A percentile compares a stretch with the other conserved stretches of the same genome.
Evolutionary conservation across 192 early-diverging fungal species (phyloP).

Genomic region (Diversispora eburnea): DNA sequence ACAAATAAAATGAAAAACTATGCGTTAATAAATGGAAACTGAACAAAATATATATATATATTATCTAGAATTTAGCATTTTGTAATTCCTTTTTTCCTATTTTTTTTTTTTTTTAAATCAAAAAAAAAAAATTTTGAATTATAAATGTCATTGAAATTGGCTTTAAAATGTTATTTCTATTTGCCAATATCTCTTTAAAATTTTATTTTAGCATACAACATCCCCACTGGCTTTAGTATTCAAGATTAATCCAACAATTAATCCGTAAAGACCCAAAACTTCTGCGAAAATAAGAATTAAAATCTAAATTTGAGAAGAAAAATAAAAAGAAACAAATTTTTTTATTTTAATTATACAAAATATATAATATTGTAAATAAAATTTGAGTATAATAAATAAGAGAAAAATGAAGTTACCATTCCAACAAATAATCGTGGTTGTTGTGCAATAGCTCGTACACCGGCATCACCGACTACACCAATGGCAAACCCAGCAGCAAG

Average conservation of each 20-base stretch:
- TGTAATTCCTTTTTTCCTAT: too few relatives aligned
- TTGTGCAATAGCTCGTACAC: conserved; percentile 78
- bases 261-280: conserved; percentile 81
- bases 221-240: conserved; percentile 67
- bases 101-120: too few relatives aligned
- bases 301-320: conserved; percentile 40
- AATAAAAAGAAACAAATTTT: background rate
- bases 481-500: conserved; percentile 90
- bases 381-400: too few relatives aligned
- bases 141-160: too few relatives aligned
- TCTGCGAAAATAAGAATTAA: conserved; percentile 88
- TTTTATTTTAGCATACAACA: background rate
- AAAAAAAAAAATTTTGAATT: too few relatives aligned
- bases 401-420: conserved; percentile 48
- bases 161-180: too few relatives aligned
- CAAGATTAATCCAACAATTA: conserved; percentile 82
- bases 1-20: too few relatives aligned
- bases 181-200: too few relatives aligned
- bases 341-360: background rate
- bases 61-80: too few relatives aligned
- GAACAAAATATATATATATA: too few relatives aligned
- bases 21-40: too few relatives aligned
- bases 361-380: background rate
- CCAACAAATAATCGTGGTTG: conserved; percentile 80
- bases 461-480: conserved; percentile 86